Percentiles rank a stretch among this genome's conserved stretches.
Evolutionary conservation across 257 asterid species (phyloP).

Genomic region (Nicotiana tomentosiformis): DNA sequence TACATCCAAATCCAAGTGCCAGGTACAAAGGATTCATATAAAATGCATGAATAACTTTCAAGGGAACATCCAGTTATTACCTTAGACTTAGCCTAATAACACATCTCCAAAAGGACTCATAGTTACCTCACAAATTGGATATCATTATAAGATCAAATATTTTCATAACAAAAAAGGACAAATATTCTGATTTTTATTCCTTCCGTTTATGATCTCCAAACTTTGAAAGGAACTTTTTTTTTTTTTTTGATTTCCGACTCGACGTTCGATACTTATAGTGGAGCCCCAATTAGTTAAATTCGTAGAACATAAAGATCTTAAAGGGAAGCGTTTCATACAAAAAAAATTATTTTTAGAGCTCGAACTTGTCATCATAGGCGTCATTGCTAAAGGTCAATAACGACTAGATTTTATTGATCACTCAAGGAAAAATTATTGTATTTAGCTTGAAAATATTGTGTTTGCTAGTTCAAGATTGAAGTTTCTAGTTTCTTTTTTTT

Average conservation of each 20-base stretch:
- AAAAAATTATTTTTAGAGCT: no score
- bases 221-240: background rate
- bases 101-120: background rate
- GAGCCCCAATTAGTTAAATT: no score
- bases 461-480: no score
- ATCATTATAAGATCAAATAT: background rate
- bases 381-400: background rate
- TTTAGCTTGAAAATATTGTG: no score
- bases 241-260: no score
- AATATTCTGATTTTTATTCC: background rate
- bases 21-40: background rate
- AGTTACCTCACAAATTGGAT: background rate
- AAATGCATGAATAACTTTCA: background rate
- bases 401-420: background rate
- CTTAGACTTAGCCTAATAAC: background rate
- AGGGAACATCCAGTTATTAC: background rate
- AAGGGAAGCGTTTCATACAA: no score
- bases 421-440: background rate
- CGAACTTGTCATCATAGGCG: background rate
- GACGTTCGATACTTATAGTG: no score
- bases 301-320: no score
- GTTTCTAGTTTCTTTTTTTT: background rate
- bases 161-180: background rate
- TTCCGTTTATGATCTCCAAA: background rate
- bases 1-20: background rate